Evolutionary conservation across 345 rosid genomes (phyloP), one percentile per base, ranked within the genome.

Genomic region (Trapa incisa): DNA sequence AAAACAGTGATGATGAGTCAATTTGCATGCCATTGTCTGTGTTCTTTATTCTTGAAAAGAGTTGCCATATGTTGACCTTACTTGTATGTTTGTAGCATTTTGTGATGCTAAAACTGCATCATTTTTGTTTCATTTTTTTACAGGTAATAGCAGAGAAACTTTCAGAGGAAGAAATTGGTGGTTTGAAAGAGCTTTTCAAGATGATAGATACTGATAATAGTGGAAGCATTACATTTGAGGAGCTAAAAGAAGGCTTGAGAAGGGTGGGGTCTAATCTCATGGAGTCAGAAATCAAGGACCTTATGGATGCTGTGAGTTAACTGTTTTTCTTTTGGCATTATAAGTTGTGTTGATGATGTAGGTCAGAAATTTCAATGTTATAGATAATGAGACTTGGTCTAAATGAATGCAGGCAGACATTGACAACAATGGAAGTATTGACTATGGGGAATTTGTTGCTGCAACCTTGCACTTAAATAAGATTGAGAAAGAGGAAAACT

Each of bases 81-180:
- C 29, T 53, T 17, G 4, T 2, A 53, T 53, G 33, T n/a, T 1
- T 17, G 9, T 50, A 4, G 33, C 29, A 22, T 9, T 57, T 29
- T 33, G 36, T 58, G 42, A 2, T 66, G 29, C 52, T 60, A 32
- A 32, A 60, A 1, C 53, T n/a, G 37, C 52, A 22, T 33, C 29
- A 22, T 22, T 22, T 22, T 22, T 22, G 29, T 22, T 22, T 22
- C 29, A 22, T 22, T 22, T 22, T 48, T 37, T 48, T 65, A 45
- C 80, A 93, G 99, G 99, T 94, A 36, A 94, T 94, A 52, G 99
- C 99, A 68, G 99, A 94, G 82, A 87, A 94, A 70, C 92, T 91
- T 67, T 94, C 99, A 0, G 99, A 94, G 74, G 99, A 94, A 85
- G 99, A 94, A 68, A 94, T 91, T 65, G 97, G 96, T 68, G 99